A percentile compares a stretch with the other conserved stretches of the same genome.
These are phyloP conservation scores for Phytopythium cucurbitacearum DNA, from an alignment of 352 stramenopile genomes.

Conservation along the genomic window DNA sequence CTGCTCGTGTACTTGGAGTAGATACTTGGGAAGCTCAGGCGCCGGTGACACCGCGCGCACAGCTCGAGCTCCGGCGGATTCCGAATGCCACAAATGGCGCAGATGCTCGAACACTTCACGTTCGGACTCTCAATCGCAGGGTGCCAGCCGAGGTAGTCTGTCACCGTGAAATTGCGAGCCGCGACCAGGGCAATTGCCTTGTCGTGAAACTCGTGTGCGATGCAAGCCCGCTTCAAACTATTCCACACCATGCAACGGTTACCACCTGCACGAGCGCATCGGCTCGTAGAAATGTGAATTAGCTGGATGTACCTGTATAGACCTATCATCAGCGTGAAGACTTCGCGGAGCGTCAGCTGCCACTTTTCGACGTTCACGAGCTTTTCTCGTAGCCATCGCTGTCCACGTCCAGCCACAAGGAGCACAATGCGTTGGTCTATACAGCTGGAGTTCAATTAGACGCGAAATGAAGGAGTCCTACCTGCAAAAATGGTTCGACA, in stretches of 20 bases:
- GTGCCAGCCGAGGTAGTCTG: conserved; percentile 80
- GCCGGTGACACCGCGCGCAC: conserved; percentile 54
- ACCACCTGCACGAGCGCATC: too few species aligned
- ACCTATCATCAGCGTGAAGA: conserved; percentile 77
- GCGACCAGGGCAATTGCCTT: conserved; percentile 51
- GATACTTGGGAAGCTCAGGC: conserved; percentile 59
- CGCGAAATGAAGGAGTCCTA: conserved; percentile 3
- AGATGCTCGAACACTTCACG: conserved; percentile 73
- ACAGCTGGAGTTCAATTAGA: too few species aligned
- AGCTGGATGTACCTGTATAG: conserved; percentile 55
- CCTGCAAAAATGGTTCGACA: conserved; percentile 68
- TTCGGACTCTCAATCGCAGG: conserved; percentile 65
- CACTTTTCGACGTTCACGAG: conserved; percentile 34
- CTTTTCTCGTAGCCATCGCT: conserved; percentile 81
- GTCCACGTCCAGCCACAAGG: background rate
- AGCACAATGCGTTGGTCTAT: background rate
- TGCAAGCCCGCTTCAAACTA: conserved; percentile 59
- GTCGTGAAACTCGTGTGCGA: conserved; percentile 52
- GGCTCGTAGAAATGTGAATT: background rate
- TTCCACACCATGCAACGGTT: too few species aligned
- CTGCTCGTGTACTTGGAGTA: conserved; percentile 79
- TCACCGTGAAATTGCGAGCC: conserved; percentile 60
- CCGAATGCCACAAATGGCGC: conserved; percentile 64
- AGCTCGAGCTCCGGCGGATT: conserved; percentile 56
- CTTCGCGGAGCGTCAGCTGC: conserved; percentile 57